Percentiles rank a stretch among this genome's conserved stretches.
Conservation (phyloP, 2,329 filamentous ascomycete genomes). For the Cytospora leucostoma region DNA sequence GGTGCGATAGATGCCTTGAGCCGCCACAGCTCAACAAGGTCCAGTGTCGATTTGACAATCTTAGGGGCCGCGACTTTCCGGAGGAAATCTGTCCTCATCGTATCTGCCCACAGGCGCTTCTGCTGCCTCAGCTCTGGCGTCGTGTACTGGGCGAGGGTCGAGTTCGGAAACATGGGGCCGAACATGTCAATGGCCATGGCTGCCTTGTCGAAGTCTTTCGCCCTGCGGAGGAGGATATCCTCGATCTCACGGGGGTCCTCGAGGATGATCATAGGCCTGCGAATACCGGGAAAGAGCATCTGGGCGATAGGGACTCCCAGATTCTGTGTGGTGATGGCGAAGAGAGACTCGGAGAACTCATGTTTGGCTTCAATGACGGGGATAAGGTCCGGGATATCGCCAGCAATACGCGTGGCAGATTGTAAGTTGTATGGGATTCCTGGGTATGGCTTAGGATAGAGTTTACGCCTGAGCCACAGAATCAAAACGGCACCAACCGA, state of each 20-base stretch:
- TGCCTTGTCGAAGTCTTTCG: conserved; percentile 38
- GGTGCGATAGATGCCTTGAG: conserved; percentile 27
- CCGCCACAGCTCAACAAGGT: conserved; percentile 36
- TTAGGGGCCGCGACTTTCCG: conserved; percentile 34
- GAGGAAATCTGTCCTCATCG: conserved; percentile 37
- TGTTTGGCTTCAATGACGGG: conserved; percentile 5
- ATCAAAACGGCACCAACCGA: not conserved
- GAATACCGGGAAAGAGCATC: conserved; percentile 31
- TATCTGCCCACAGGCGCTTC: conserved; percentile 35
- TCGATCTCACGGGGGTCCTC: conserved; percentile 35
- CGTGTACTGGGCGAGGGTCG: conserved; percentile 34
- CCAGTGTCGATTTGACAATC: conserved; percentile 30
- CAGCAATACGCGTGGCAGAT: not conserved
- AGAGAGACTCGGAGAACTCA: conserved; percentile 10
- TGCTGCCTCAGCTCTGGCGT: conserved; percentile 33
- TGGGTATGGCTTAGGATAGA: conserved; percentile 11
- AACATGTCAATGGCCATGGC: conserved; percentile 32
- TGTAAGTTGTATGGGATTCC: conserved; percentile 8
- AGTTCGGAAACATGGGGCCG: conserved; percentile 33
- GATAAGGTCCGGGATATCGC: conserved; percentile 6
- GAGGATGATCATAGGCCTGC: conserved; percentile 31
- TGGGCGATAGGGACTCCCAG: conserved; percentile 32
- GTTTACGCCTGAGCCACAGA: not conserved
- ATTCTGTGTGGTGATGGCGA: conserved; percentile 13
- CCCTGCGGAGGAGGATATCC: conserved; percentile 35